Evolutionary conservation across 257 asterid genomes (phyloP).

Genomic region (Vinca minor): DNA sequence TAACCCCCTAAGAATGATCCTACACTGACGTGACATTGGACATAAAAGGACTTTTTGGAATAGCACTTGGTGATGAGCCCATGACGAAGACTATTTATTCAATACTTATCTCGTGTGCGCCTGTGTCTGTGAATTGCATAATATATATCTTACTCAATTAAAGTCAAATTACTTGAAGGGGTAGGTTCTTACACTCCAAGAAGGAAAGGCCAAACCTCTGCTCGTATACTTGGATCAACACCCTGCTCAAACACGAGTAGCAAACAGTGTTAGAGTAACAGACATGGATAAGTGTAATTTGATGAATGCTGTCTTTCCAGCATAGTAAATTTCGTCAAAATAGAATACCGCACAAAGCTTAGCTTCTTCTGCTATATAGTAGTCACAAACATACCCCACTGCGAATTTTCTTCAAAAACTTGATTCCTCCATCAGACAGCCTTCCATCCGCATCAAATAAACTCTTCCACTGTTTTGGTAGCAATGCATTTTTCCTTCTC

Average conservation of each 20-base stretch:
- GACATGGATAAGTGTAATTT: background rate
- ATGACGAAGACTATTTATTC: too few relatives aligned
- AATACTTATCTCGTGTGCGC: too few relatives aligned
- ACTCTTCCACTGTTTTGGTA: conserved; percentile 65
- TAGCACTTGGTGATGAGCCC: background rate
- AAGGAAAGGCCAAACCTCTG: conserved; percentile 94
- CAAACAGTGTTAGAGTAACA: conserved; percentile 1
- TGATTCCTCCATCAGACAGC: conserved; percentile 74
- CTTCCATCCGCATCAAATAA: conserved; percentile 63
- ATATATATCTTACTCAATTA: background rate
- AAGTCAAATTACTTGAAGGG: background rate
- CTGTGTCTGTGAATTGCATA: too few relatives aligned
- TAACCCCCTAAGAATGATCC: too few relatives aligned
- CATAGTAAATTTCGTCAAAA: background rate
- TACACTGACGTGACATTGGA: background rate
- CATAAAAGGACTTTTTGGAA: background rate
- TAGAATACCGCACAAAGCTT: background rate
- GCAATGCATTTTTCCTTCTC: conserved; percentile 66
- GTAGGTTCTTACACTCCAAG: conserved; percentile 58
- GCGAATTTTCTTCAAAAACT: conserved; percentile 77
- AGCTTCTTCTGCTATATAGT: background rate
- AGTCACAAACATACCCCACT: conserved; percentile 51
- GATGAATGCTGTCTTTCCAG: background rate
- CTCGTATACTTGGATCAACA: conserved; percentile 82
- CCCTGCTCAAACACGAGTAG: conserved; percentile 45